A percentile compares a stretch with the other conserved stretches of the same genome.
These are phyloP conservation scores for Eucalyptus cloeziana DNA, from an alignment of 345 rosid genomes.

Conservation along the genomic window DNA sequence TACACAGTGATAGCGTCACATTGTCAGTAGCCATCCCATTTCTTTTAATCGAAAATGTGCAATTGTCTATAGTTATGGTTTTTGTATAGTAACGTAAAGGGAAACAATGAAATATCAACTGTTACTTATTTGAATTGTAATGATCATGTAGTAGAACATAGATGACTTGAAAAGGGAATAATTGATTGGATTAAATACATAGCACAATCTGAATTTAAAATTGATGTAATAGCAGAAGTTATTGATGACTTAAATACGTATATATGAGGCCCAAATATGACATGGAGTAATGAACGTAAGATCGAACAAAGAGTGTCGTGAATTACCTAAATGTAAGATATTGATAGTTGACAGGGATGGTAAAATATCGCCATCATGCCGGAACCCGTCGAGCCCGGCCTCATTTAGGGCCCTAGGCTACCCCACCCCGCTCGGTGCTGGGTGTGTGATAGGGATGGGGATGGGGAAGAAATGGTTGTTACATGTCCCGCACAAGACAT, in stretches of 20 bases:
- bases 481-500: neutral
- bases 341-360: too few species aligned
- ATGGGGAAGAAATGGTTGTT: neutral
- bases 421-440: neutral
- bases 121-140: too few species aligned
- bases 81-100: too few species aligned
- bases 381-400: neutral
- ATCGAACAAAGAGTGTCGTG: too few species aligned
- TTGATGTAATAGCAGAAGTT: neutral
- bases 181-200: neutral
- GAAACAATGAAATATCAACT: too few species aligned
- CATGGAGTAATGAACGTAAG: too few species aligned
- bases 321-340: too few species aligned
- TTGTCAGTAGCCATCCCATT: neutral
- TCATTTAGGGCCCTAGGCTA: neutral
- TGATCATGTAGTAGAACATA: neutral
- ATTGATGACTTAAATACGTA: neutral
- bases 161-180: neutral
- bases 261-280: too few species aligned
- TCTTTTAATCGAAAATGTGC: neutral
- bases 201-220: neutral
- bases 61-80: neutral
- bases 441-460: neutral
- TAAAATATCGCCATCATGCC: neutral
- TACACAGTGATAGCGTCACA: neutral